These are phyloP conservation scores for Diplodia scrobiculata DNA, from an alignment of 2,329 filamentous ascomycete species.

Conservation along the genomic window DNA sequence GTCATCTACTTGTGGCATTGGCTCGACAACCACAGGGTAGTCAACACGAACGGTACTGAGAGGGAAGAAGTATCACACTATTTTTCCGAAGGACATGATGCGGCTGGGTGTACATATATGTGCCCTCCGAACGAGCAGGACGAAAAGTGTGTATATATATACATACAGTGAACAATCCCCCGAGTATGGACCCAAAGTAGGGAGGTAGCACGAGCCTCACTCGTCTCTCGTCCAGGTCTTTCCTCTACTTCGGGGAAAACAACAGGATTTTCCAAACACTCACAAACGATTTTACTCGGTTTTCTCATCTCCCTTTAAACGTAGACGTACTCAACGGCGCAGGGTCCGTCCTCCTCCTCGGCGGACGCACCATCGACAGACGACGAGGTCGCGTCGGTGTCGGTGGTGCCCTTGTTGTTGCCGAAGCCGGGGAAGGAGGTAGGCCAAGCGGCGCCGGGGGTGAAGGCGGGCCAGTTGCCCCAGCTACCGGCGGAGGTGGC, in stretches of 20 bases:
- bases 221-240: neutral
- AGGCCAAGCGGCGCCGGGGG: conserved; percentile 10
- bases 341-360: conserved; percentile 15
- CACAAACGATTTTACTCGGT: neutral
- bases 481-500: neutral
- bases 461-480: conserved; percentile 12
- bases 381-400: neutral
- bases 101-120: neutral
- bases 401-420: neutral
- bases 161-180: neutral
- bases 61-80: neutral
- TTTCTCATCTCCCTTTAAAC: conserved; percentile 1
- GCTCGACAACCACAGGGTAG: no score
- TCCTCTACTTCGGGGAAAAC: neutral
- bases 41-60: no score
- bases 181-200: neutral
- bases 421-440: neutral
- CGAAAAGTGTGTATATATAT: neutral
- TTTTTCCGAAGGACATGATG: neutral
- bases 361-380: neutral
- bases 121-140: neutral
- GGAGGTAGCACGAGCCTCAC: neutral
- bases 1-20: no score
- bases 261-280: neutral
- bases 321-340: conserved; percentile 23